Evolutionary conservation across 306 rosid species (phyloP), one percentile per base, ranked within the genome.

Genomic region (Cucurbita maxima): DNA sequence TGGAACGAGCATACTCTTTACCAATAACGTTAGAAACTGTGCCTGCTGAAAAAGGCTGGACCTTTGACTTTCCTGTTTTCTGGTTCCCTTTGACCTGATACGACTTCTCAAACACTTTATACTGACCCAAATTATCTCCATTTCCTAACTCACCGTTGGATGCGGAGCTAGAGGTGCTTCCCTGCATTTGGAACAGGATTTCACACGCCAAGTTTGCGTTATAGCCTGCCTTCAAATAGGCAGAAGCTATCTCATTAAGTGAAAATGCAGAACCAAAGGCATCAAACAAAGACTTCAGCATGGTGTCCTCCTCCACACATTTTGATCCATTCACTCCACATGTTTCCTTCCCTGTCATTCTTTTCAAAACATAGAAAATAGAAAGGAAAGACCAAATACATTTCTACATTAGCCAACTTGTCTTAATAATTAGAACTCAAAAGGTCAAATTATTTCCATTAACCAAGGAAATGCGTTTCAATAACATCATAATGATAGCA

Each of bases 241-340:
- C 97, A 75, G 88, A 79, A 78, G 98, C 94, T 77, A 93, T 88
- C 75, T 93, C 85, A 0, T 87, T 83, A 25, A 88, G 82, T 37
- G 92, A 80, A 76, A 85, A 93, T 19, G 84, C 55, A 4, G 83
- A 53, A 52, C 92, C 92, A 76, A 94, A 91, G 3, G 86, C 85
- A 56, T 91, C 97, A 16, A 89, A 85, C 86, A 94, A 77, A 75
- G 77, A 79, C 53, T 45, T 84, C 56, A 94, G 81, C 40, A 81
- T 88, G 54, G 75, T 74, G 18, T 91, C 97, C 78, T 91, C 85
- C 13, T 71, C 89, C 6, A 73, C 81, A 25, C 13, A 77, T 6
- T 13, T 75, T 13, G 79, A 77, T 41, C 58, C 56, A 36, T 57
- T 82, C 30, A 58, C 82, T 43, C 86, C 73, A 50, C 84, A 64